Base-by-base conservation (phyloP, 2,329 filamentous ascomycete genomes). In the Phoma sp. region DNA sequence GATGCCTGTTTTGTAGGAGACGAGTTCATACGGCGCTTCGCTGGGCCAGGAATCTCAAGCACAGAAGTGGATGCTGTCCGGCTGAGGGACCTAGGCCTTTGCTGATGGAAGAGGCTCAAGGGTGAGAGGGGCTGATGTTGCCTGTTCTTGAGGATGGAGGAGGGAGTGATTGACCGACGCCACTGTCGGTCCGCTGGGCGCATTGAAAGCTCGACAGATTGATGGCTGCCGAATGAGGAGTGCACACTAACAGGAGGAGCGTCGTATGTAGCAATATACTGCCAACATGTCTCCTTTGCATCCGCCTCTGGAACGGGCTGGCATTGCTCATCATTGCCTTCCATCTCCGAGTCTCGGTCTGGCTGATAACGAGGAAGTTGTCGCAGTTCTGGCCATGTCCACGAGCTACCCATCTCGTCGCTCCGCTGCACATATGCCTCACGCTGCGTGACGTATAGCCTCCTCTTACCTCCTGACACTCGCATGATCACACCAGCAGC, bases 361-460 rank as follows among this genome's bases (percentile, higher is more conserved):
- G 78, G 75, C 57, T 83, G 82, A 17, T 84, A 78, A 5, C 84
- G 81, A 42, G 83, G 85, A 20, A 92, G 76, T 61, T 86, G 82
- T 28, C 86, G 83, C 9, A 93, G 73, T 38, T 81, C 82, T 61
- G 87, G 86, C 90, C 90, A 93, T 1, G 84, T 87, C 88, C 88
- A 92, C 5, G 81, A 61, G 40, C 60, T 60, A 3, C 62, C 61
- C 30, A 83, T 81, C 5, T 82, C 78, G 26, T 80, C 75, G 12
- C 77, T 72, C 56, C 86, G 83, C 66, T 93, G 90, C 2, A 90
- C 76, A 60, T 93, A 93, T 1, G 88, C 87, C 61, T 89, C 86
- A 3, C 87, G 84, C 53, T 91, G 88, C 1, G 90, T 93, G 53
- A 93, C 81, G 74, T 90, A 93, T 11, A 93, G 81, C 7, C 90